A percentile compares a stretch with the other conserved stretches of the same genome.
These are phyloP conservation scores for Telopea speciosissima DNA, from an alignment of 177 flowering plant species.

Conservation along the genomic window DNA sequence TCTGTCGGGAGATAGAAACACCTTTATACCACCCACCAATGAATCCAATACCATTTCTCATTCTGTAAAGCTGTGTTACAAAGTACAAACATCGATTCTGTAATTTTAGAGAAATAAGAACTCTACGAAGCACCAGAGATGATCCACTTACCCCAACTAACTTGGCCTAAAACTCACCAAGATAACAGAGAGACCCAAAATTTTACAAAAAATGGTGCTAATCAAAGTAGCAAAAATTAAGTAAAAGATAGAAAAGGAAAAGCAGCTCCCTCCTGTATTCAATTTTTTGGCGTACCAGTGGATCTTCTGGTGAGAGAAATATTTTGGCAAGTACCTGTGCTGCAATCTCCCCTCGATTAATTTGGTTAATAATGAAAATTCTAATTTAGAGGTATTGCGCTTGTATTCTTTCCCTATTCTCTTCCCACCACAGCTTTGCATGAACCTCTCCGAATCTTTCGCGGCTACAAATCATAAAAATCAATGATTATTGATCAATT, in stretches of 20 bases:
- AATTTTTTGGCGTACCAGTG: not conserved
- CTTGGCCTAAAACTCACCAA: not conserved
- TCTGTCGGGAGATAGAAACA: no score
- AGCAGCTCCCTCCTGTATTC: not conserved
- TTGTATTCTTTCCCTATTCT: conserved; percentile 92
- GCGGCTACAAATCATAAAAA: conserved; percentile 53
- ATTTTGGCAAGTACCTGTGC: not conserved
- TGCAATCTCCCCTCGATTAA: not conserved
- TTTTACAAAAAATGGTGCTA: conserved; percentile 8
- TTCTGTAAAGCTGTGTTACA: not conserved
- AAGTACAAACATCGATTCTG: not conserved
- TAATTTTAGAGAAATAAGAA: not conserved
- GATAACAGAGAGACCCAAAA: not conserved
- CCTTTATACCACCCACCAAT: no score
- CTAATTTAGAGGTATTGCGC: conserved; percentile 66
- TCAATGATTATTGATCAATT: not conserved
- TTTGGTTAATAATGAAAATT: not conserved
- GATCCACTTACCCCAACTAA: not conserved
- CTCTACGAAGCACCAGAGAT: not conserved
- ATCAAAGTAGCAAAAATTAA: not conserved
- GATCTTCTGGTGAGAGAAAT: not conserved
- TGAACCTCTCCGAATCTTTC: conserved; percentile 84
- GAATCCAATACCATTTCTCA: not conserved
- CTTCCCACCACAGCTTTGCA: conserved; percentile 97
- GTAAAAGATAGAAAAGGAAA: not conserved